A percentile compares a stretch with the other conserved stretches of the same genome.
Conservation (phyloP, 225 moss, liverwort and hornwort genomes). For the Thuidium tamariscinum region DNA sequence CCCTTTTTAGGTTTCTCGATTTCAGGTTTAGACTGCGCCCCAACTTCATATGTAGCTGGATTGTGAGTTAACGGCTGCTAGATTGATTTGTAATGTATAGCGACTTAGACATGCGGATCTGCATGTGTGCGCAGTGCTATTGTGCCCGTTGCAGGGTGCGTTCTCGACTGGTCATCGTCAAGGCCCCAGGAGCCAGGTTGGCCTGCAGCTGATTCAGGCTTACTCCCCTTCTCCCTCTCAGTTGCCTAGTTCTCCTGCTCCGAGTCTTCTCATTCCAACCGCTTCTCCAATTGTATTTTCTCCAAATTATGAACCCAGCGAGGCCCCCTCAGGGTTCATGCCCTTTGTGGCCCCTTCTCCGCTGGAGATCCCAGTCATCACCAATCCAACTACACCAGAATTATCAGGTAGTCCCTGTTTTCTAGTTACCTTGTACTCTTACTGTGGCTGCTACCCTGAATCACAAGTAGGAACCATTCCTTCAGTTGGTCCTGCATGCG, state of each 20-base stretch:
- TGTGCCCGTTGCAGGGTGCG: constrained; percentile 16
- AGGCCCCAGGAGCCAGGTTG: neutral
- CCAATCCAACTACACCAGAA: constrained; percentile 41
- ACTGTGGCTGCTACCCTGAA: neutral
- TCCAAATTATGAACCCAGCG: constrained; percentile 26
- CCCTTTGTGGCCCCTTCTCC: constrained; percentile 50
- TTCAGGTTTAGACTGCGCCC: neutral
- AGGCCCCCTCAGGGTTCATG: constrained; percentile 22
- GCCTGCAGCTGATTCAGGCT: constrained; percentile 7
- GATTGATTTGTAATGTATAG: neutral
- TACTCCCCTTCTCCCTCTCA: constrained; percentile 4
- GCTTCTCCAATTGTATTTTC: constrained; percentile 9
- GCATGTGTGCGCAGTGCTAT: constrained; percentile 6
- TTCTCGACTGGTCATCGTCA: constrained; percentile 6
- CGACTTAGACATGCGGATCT: neutral
- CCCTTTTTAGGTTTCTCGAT: neutral
- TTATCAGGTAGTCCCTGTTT: constrained; percentile 30
- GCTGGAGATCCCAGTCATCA: constrained; percentile 45
- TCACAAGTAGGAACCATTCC: neutral
- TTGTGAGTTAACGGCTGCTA: neutral
- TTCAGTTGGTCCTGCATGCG: neutral
- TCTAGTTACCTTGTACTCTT: neutral
- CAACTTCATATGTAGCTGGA: no score
- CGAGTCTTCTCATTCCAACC: constrained; percentile 8
- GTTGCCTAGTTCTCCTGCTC: constrained; percentile 16